A percentile compares a stretch with the other conserved stretches of the same genome.
Evolutionary conservation across 2,329 filamentous ascomycete species (phyloP).

Genomic region (Polychaeton citri): DNA sequence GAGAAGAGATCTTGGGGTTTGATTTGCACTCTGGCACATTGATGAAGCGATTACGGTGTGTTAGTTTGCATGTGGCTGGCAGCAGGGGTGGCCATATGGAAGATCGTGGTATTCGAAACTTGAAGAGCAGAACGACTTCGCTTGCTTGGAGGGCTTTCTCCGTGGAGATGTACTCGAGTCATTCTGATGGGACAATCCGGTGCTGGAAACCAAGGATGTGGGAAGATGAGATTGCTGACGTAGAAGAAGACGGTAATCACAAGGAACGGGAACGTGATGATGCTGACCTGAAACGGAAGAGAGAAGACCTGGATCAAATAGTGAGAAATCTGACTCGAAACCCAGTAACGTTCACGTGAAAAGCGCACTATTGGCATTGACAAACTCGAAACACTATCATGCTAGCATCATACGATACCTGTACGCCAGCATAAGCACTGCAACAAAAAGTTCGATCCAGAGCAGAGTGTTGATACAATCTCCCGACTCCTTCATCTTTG

Average conservation of each 20-base stretch:
- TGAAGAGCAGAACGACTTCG: slow-evolving; percentile 50
- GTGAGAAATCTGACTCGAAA: slow-evolving; percentile 63
- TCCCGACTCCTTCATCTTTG: no score
- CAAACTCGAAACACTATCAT: no score
- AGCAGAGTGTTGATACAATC: no score
- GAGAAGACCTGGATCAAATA: slow-evolving; percentile 66
- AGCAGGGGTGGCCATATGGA: background rate
- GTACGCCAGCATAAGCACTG: no score
- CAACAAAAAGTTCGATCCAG: no score
- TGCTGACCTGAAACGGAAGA: slow-evolving; percentile 50
- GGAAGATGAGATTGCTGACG: slow-evolving; percentile 29
- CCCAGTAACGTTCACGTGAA: slow-evolving; percentile 44
- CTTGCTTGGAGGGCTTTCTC: slow-evolving; percentile 62
- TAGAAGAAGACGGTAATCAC: slow-evolving; percentile 26
- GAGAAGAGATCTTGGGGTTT: slow-evolving; percentile 60
- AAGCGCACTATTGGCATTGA: background rate
- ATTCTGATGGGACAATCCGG: slow-evolving; percentile 71
- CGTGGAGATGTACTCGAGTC: slow-evolving; percentile 67
- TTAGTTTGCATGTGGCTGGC: background rate
- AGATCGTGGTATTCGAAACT: slow-evolving; percentile 12
- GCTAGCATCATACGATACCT: no score
- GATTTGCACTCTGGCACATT: slow-evolving; percentile 66
- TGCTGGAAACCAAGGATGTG: slow-evolving; percentile 57
- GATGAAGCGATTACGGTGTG: slow-evolving; percentile 54
- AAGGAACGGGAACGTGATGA: slow-evolving; percentile 24